Percentiles rank a stretch among this genome's conserved stretches.
These are phyloP conservation scores for Penicillium chermesinum DNA, from an alignment of 495 filamentous ascomycete species.

Conservation along the genomic window DNA sequence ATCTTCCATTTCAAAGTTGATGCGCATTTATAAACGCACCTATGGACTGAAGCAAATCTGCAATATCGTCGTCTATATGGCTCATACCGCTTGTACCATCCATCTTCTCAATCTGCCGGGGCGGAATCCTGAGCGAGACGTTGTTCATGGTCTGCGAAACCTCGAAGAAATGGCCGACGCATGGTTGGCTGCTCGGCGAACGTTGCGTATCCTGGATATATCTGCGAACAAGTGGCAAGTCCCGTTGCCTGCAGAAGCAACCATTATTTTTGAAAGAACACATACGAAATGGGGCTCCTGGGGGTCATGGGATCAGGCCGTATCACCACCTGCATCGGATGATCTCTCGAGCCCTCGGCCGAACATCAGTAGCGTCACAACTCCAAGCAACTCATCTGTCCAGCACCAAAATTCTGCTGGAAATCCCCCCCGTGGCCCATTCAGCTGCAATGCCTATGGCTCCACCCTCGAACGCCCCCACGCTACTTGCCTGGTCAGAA, in stretches of 20 bases:
- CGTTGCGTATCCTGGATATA: slow-evolving; percentile 77
- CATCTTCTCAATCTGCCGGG: slow-evolving; percentile 91
- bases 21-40: slow-evolving; percentile 87
- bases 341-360: slow-evolving; percentile 19
- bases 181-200: slow-evolving; percentile 86
- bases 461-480: neutral
- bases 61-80: slow-evolving; percentile 93
- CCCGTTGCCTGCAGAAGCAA: slow-evolving; percentile 78
- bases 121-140: slow-evolving; percentile 80
- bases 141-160: slow-evolving; percentile 84
- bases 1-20: slow-evolving; percentile 79
- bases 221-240: slow-evolving; percentile 87
- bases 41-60: slow-evolving; percentile 90
- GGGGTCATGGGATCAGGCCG: slow-evolving; percentile 40
- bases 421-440: too few species aligned
- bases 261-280: slow-evolving; percentile 61
- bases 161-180: slow-evolving; percentile 94
- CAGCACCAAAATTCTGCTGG: too few species aligned
- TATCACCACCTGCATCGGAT: slow-evolving; percentile 32
- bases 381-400: slow-evolving; percentile 6
- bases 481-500: too few species aligned
- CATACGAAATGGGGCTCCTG: slow-evolving; percentile 51
- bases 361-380: slow-evolving; percentile 10
- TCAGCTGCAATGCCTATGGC: too few species aligned
- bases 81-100: slow-evolving; percentile 88